These are phyloP conservation scores for Quercus mongolica DNA, from an alignment of 306 rosid species.

Conservation along the genomic window DNA sequence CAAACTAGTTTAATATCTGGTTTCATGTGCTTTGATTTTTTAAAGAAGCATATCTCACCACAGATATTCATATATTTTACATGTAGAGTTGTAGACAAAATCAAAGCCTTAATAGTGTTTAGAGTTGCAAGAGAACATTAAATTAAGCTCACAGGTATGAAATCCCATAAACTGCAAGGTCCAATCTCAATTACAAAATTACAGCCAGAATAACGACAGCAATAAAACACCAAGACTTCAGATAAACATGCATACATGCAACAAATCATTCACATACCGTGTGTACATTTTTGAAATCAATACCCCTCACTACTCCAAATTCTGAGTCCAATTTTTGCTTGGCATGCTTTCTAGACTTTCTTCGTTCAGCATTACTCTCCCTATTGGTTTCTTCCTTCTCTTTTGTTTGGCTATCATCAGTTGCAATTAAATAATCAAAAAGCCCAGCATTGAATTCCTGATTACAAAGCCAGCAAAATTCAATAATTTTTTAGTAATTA, in stretches of 20 bases:
- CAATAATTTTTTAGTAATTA: conserved; percentile 14
- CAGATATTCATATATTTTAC: not conserved
- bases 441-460: conserved; percentile 99
- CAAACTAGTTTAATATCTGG: too few species aligned
- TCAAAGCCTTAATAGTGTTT: not conserved
- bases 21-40: too few species aligned
- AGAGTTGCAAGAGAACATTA: not conserved
- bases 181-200: not conserved
- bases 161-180: not conserved
- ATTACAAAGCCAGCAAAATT: conserved; percentile 21
- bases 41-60: not conserved
- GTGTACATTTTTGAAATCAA: conserved; percentile 88
- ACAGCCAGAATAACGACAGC: not conserved
- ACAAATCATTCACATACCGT: conserved; percentile 53
- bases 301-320: conserved; percentile 94
- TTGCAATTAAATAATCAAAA: conserved; percentile 90
- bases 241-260: not conserved
- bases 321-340: conserved; percentile 78
- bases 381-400: conserved; percentile 58
- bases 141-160: not conserved
- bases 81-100: not conserved
- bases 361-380: conserved; percentile 38
- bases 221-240: not conserved
- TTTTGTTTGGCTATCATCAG: conserved; percentile 71
- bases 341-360: conserved; percentile 40